Evolutionary conservation across 2,329 filamentous ascomycete species (phyloP).

Genomic region (Esteya vermicola): DNA sequence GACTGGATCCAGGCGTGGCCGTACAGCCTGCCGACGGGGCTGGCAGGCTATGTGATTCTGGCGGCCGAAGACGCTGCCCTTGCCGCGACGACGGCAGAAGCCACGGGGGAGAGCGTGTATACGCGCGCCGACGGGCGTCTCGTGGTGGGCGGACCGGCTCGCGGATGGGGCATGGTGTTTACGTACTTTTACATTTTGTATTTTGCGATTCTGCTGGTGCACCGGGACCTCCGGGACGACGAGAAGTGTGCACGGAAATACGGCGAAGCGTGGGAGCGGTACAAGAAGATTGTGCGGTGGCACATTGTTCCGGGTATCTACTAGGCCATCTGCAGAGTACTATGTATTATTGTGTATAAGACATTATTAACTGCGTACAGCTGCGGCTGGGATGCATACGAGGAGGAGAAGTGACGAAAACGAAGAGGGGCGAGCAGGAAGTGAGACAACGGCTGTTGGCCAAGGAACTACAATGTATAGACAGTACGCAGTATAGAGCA

Average conservation of each 20-base stretch:
- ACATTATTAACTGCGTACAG: too few relatives aligned
- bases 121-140: constrained; percentile 46
- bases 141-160: constrained; percentile 56
- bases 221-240: constrained; percentile 77
- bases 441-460: too few relatives aligned
- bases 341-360: not conserved
- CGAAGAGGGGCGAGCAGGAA: too few relatives aligned
- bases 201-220: constrained; percentile 74
- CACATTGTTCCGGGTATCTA: constrained; percentile 79
- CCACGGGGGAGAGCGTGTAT: constrained; percentile 28
- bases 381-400: too few relatives aligned
- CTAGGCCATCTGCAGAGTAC: constrained; percentile 22
- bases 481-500: too few relatives aligned
- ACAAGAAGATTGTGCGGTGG: constrained; percentile 68
- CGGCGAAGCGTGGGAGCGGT: constrained; percentile 80
- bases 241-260: constrained; percentile 88
- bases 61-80: constrained; percentile 34
- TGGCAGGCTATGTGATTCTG: constrained; percentile 68
- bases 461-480: too few relatives aligned
- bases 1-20: constrained; percentile 93
- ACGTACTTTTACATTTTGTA: constrained; percentile 94
- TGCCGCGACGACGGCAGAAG: constrained; percentile 20
- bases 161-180: constrained; percentile 72
- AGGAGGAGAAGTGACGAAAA: not conserved
- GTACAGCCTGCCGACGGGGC: constrained; percentile 72